Evolutionary conservation across 495 filamentous ascomycete genomes (phyloP).

Genomic region (Lophiotrema nucula): DNA sequence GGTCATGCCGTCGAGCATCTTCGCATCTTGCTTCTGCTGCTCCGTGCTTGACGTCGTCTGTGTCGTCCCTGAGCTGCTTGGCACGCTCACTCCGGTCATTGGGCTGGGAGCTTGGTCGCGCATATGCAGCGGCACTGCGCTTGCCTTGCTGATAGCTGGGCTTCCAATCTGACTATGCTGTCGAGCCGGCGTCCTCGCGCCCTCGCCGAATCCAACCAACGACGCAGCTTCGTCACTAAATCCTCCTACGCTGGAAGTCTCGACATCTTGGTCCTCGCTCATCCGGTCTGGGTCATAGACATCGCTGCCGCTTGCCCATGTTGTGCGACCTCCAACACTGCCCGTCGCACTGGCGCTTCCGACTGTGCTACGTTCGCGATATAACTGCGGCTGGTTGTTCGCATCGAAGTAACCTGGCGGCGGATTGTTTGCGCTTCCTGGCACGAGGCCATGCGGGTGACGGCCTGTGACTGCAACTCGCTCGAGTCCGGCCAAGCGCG

Average conservation of each 20-base stretch:
- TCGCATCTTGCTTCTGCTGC: constrained; percentile 37
- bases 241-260: constrained; percentile 62
- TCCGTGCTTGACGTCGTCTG: constrained; percentile 21
- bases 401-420: constrained; percentile 66
- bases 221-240: constrained; percentile 78
- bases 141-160: constrained; percentile 33
- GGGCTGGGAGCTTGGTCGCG: constrained; percentile 22
- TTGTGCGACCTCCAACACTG: constrained; percentile 68
- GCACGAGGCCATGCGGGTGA: constrained; percentile 35
- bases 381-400: constrained; percentile 52
- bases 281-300: constrained; percentile 64
- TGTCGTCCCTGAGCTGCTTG: constrained; percentile 24
- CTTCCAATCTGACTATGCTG: constrained; percentile 36
- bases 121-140: constrained; percentile 21
- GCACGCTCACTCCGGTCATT: constrained; percentile 25
- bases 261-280: constrained; percentile 64
- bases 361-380: constrained; percentile 73
- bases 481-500: constrained; percentile 81
- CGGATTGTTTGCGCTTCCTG: constrained; percentile 13
- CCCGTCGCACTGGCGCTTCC: constrained; percentile 79
- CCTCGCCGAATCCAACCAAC: constrained; percentile 84
- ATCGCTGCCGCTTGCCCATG: constrained; percentile 69
- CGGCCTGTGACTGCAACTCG: constrained; percentile 53
- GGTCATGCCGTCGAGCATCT: constrained; percentile 44
- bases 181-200: constrained; percentile 59